Base-by-base conservation (phyloP, 805 yeast genomes). In the Saturnispora quitensis region DNA sequence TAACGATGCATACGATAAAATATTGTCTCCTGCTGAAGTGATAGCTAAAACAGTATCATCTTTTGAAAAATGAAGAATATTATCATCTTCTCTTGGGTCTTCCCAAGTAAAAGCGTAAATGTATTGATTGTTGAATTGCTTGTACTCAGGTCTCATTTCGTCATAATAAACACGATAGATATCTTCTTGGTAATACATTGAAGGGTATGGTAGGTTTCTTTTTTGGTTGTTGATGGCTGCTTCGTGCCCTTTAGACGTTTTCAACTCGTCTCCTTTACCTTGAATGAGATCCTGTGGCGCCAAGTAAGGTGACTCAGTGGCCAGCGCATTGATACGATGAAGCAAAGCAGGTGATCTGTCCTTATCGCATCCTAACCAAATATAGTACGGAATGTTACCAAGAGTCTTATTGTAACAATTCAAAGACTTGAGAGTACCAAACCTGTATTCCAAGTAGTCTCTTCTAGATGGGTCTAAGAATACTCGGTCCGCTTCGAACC, bases 101-200 rank as follows among this genome's bases (percentile, higher is more conserved):
- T 86, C 95, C 95, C 95, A 86, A 6, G 95, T 86, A 67, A 86
- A 86, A 4, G 95, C 90, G 63, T 86, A 87, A 54, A 86, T 87
- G 65, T 85, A 86, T 68, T 86, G 89, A 62, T 84, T 76, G 53
- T 77, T 80, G 71, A 86, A 86, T 65, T 85, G 89, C 47, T 75
- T 77, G 63, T 83, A 83, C 58, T 76, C 76, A 7, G 84, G 80
- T 60, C 78, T 78, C 57, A 80, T 64, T 61, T 84, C 91, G 64
- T 86, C 89, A 60, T 81, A 86, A 68, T 81, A 86, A 42, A 86
- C 89, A 61, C 95, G 75, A 84, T 90, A 86, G 25, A 81, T 73
- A 63, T 86, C 86, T 48, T 69, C 73, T 68, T 87, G 95, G 69
- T 86, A 86, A 68, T 85, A 87, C 58, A 84, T 72, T 2, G 91